Conservation (phyloP, 78 protist species). For the Chrysochromulina parva region DNA sequence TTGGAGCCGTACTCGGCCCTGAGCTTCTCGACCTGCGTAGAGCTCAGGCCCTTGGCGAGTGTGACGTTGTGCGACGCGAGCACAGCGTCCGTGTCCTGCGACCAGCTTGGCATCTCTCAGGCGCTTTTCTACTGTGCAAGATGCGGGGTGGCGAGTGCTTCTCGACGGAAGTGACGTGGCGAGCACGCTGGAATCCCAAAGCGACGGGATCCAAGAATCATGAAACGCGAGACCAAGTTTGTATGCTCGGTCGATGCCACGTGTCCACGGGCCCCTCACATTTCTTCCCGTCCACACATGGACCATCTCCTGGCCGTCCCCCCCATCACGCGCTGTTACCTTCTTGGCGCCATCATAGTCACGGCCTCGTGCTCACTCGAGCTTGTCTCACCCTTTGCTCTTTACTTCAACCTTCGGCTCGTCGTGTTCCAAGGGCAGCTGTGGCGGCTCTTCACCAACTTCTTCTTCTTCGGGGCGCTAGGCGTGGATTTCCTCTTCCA, state of each 20-base stretch:
- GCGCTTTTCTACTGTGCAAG: no score
- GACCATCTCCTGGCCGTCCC: not conserved
- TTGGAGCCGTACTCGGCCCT: conserved; percentile 34
- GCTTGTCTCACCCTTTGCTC: conserved; percentile 38
- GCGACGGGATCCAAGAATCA: no score
- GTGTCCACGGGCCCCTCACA: no score
- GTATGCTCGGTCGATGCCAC: no score
- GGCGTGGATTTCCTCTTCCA: conserved; percentile 59
- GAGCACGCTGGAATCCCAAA: no score
- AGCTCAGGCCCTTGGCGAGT: not conserved
- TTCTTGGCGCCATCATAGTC: not conserved
- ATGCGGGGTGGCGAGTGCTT: no score
- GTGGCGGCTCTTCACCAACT: conserved; percentile 65
- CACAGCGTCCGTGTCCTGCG: not conserved
- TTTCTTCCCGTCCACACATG: no score
- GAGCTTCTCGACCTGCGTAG: not conserved
- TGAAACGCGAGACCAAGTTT: no score
- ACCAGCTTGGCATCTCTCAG: no score
- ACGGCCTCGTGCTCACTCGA: conserved; percentile 47
- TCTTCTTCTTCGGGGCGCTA: conserved; percentile 52
- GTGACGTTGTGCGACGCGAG: not conserved
- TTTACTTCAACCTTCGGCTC: conserved; percentile 5
- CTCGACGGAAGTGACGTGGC: no score
- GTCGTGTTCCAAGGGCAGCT: conserved; percentile 11
- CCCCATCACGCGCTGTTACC: conserved; percentile 19